A percentile compares a stretch with the other conserved stretches of the same genome.
Evolutionary conservation across 208 protist genomes (phyloP).

Genomic region (Wallacemonas sp.): DNA sequence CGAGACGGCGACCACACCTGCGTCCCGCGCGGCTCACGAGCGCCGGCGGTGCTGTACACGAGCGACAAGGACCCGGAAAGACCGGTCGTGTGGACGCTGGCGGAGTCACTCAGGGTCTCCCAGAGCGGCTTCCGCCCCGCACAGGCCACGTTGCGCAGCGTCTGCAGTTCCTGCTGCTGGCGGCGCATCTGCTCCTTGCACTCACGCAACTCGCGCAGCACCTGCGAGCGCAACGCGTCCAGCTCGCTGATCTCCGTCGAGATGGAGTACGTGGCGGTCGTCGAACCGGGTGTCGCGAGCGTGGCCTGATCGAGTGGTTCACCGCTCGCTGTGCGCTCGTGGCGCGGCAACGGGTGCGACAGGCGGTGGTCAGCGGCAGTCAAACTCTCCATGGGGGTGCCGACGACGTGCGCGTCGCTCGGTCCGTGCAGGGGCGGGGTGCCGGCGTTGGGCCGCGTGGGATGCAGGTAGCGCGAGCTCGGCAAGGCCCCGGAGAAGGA

Average conservation of each 20-base stretch:
- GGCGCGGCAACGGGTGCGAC: no score
- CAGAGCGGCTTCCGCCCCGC: constrained; percentile 10
- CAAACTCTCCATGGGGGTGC: no score
- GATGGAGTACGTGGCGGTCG: not conserved
- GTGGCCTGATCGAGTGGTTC: not conserved
- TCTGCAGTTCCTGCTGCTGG: constrained; percentile 4
- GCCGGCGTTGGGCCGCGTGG: no score
- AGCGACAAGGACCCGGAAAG: not conserved
- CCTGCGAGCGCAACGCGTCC: constrained; percentile 2
- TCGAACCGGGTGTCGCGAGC: no score
- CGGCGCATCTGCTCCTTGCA: constrained; percentile 9
- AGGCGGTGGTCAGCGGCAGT: no score
- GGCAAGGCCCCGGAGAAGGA: no score
- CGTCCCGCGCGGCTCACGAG: no score
- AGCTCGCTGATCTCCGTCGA: not conserved
- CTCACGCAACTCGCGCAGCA: constrained; percentile 10
- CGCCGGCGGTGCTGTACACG: not conserved
- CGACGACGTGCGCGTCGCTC: no score
- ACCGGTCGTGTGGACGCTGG: not conserved
- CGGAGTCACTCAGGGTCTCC: not conserved
- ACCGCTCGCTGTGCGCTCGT: not conserved
- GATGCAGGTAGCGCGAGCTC: no score
- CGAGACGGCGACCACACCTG: not conserved
- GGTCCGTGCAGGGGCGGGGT: no score
- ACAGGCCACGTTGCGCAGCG: not conserved